phyloP scores from a whole-genome alignment of 2,329 filamentous ascomycete genomes.

The Penicillium sclerotiorum region DNA sequence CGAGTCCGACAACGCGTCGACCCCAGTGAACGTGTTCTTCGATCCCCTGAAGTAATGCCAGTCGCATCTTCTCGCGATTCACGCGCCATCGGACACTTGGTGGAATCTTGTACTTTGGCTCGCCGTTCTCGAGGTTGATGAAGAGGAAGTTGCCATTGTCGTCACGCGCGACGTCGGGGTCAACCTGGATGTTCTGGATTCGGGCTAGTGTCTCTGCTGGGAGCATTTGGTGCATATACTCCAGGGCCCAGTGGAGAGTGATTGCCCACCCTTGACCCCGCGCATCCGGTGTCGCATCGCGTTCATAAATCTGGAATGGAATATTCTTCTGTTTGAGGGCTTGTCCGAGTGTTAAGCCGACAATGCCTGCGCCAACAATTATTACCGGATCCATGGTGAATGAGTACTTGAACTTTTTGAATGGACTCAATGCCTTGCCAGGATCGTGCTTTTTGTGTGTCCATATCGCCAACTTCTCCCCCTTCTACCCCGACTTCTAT shows the following conservation, averaged over 20 bases:
- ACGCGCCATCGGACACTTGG: slow-evolving; percentile 32
- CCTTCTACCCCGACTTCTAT: slow-evolving; percentile 1
- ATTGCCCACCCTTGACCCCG: slow-evolving; percentile 33
- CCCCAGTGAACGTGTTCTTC: slow-evolving; percentile 27
- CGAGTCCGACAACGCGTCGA: slow-evolving; percentile 12
- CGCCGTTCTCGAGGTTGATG: slow-evolving; percentile 31
- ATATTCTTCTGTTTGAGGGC: slow-evolving; percentile 30
- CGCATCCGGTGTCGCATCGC: slow-evolving; percentile 27
- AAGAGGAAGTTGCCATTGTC: slow-evolving; percentile 33
- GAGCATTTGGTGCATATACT: slow-evolving; percentile 25
- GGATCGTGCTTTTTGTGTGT: slow-evolving; percentile 13
- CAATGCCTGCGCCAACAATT: slow-evolving; percentile 31
- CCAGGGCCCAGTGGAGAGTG: slow-evolving; percentile 29
- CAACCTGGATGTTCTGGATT: slow-evolving; percentile 27
- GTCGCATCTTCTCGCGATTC: slow-evolving; percentile 27
- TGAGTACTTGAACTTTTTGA: neutral
- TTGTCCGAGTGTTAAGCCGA: slow-evolving; percentile 29
- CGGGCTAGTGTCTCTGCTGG: slow-evolving; percentile 16
- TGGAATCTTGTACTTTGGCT: slow-evolving; percentile 33
- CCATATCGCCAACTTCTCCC: neutral
- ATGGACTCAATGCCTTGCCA: slow-evolving; percentile 1
- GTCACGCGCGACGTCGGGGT: slow-evolving; percentile 23
- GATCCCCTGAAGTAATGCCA: slow-evolving; percentile 22
- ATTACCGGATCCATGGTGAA: slow-evolving; percentile 26
- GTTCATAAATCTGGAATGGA: slow-evolving; percentile 34